These are phyloP conservation scores for Chloranthus sessilifolius DNA, from an alignment of 164 flowering plant genomes.

Conservation along the genomic window DNA sequence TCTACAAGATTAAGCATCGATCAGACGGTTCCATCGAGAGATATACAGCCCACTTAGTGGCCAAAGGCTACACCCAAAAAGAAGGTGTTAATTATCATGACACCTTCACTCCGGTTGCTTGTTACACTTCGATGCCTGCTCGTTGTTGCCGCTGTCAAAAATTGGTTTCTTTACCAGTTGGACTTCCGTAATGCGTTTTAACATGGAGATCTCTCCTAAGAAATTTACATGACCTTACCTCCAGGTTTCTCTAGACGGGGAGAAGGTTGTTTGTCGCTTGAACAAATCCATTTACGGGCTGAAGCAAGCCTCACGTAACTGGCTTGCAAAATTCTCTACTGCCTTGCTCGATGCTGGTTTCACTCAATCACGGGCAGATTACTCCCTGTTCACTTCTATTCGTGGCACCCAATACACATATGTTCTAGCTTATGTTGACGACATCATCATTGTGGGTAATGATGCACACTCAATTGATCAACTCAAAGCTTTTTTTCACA, in stretches of 20 bases:
- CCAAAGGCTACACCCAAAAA: not conserved
- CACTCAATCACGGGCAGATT: not conserved
- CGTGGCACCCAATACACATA: not conserved
- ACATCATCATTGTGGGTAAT: not conserved
- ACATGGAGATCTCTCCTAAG: constrained; percentile 2
- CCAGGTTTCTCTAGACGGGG: not conserved
- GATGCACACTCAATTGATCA: not conserved
- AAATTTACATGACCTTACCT: not conserved
- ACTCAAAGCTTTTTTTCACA: not conserved
- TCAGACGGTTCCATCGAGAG: not conserved
- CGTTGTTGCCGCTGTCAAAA: not conserved
- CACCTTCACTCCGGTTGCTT: not conserved
- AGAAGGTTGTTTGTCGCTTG: not conserved
- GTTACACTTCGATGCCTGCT: not conserved
- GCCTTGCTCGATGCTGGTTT: constrained; percentile 1
- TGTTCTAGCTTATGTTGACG: not conserved
- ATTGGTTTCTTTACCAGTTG: not conserved
- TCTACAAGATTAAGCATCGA: not conserved
- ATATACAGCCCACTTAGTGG: not conserved
- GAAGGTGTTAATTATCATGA: not conserved
- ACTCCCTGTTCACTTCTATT: not conserved
- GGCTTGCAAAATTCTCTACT: not conserved
- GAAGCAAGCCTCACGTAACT: not conserved
- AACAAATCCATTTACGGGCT: not conserved
- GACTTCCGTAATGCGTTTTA: constrained; percentile 1